These are phyloP conservation scores for Nicotiana tomentosiformis DNA, from an alignment of 257 asterid species.

Conservation along the genomic window DNA sequence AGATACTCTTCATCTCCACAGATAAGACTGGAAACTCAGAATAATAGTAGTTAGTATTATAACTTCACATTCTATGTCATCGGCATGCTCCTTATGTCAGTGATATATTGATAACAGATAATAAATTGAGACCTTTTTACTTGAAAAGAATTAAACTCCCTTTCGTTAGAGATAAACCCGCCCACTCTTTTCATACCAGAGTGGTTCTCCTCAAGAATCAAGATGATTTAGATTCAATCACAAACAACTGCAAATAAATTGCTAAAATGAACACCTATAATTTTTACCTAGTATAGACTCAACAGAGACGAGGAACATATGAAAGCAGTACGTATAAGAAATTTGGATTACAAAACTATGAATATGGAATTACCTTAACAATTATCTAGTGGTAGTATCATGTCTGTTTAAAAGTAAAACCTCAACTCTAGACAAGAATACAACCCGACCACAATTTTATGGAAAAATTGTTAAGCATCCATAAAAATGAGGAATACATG, in stretches of 20 bases:
- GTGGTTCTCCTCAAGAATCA: too few relatives aligned
- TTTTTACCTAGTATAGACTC: neutral
- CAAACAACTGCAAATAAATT: neutral
- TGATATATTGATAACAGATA: too few relatives aligned
- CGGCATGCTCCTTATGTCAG: too few relatives aligned
- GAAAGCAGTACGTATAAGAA: neutral
- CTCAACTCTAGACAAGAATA: slow-evolving; percentile 31
- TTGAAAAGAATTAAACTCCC: too few relatives aligned
- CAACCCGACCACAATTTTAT: slow-evolving; percentile 39
- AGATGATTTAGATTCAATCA: neutral
- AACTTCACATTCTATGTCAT: too few relatives aligned
- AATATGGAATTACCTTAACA: slow-evolving; percentile 6
- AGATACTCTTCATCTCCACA: too few relatives aligned
- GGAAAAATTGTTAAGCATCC: slow-evolving; percentile 43
- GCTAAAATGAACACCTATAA: neutral
- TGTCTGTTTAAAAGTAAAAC: slow-evolving; percentile 5
- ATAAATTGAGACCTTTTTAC: too few relatives aligned
- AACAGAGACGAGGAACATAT: neutral
- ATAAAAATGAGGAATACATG: slow-evolving; percentile 45
- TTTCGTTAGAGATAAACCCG: too few relatives aligned
- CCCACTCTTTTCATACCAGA: too few relatives aligned
- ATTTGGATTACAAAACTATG: neutral
- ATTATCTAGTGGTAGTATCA: neutral
- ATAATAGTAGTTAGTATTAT: too few relatives aligned
- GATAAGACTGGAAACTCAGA: too few relatives aligned